Conservation (phyloP, 2,329 filamentous ascomycete species). For the Scedosporium apiospermum region DNA sequence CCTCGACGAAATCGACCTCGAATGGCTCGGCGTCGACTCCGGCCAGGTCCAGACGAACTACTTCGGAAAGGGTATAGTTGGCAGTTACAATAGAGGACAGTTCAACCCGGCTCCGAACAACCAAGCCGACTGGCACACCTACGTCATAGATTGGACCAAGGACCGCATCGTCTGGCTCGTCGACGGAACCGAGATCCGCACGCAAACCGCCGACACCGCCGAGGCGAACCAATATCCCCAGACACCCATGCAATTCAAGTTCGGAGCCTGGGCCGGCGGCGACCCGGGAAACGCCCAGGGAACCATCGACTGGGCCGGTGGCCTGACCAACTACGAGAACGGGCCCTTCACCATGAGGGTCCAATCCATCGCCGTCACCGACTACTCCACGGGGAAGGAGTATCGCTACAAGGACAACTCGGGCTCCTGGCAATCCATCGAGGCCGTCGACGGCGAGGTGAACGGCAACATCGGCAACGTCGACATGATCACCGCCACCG, state of each 20-base stretch:
- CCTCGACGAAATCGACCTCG: slow-evolving; percentile 94
- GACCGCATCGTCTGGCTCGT: slow-evolving; percentile 82
- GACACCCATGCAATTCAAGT: slow-evolving; percentile 88
- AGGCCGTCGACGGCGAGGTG: slow-evolving; percentile 67
- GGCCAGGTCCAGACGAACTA: slow-evolving; percentile 90
- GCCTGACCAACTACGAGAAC: slow-evolving; percentile 70
- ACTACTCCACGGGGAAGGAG: slow-evolving; percentile 84
- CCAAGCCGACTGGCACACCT: slow-evolving; percentile 71
- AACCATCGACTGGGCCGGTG: slow-evolving; percentile 84
- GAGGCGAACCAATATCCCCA: slow-evolving; percentile 76
- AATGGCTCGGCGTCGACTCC: slow-evolving; percentile 78
- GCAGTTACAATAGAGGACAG: slow-evolving; percentile 76
- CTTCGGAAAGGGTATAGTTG: slow-evolving; percentile 86
- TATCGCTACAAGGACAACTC: slow-evolving; percentile 75
- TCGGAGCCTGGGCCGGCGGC: slow-evolving; percentile 87
- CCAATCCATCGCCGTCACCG: slow-evolving; percentile 63
- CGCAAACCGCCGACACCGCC: slow-evolving; percentile 60
- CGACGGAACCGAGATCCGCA: slow-evolving; percentile 66
- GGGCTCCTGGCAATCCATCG: slow-evolving; percentile 75
- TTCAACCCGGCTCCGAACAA: slow-evolving; percentile 62
- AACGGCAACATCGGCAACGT: slow-evolving; percentile 56
- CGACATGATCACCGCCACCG: slow-evolving; percentile 40
- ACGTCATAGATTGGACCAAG: slow-evolving; percentile 85
- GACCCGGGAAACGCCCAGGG: slow-evolving; percentile 70
- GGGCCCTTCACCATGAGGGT: slow-evolving; percentile 85